Percentiles rank a stretch among this genome's conserved stretches.
Evolutionary conservation across 805 yeast genomes (phyloP).

Genomic region (Cyberlindnera japonica): DNA sequence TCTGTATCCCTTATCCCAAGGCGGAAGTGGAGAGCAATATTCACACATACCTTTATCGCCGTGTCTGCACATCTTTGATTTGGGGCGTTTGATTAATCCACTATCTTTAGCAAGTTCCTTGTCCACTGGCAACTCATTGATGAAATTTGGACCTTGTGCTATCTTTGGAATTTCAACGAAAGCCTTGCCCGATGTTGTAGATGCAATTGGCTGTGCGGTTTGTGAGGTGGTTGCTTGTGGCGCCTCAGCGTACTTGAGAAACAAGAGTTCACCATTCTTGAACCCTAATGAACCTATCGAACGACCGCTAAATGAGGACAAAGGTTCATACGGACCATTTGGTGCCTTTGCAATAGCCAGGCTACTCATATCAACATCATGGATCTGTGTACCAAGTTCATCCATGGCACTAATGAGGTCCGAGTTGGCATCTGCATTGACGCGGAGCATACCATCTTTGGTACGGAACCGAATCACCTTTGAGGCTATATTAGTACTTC

Average conservation of each 20-base stretch:
- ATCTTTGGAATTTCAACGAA: constrained; percentile 14
- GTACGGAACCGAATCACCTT: constrained; percentile 77
- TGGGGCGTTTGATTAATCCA: constrained; percentile 69
- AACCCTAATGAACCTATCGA: constrained; percentile 36
- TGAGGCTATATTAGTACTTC: too few species aligned
- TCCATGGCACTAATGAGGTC: constrained; percentile 44
- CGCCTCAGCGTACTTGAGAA: constrained; percentile 28
- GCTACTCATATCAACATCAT: constrained; percentile 26
- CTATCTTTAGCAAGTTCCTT: constrained; percentile 55
- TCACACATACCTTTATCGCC: constrained; percentile 97
- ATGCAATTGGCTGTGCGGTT: constrained; percentile 6
- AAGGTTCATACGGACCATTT: constrained; percentile 26
- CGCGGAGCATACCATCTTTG: constrained; percentile 78
- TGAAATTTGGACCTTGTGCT: constrained; percentile 20
- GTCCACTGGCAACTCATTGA: constrained; percentile 66
- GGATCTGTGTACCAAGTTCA: constrained; percentile 30
- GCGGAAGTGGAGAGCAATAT: constrained; percentile 92
- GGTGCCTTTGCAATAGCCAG: constrained; percentile 26
- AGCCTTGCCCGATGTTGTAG: constrained; percentile 9
- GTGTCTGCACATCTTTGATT: constrained; percentile 71
- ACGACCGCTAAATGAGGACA: constrained; percentile 26
- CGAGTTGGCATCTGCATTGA: constrained; percentile 44
- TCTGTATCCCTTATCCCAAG: constrained; percentile 83
- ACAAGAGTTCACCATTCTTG: constrained; percentile 48
- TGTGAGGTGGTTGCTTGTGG: constrained; percentile 1